Conservation (phyloP, 495 filamentous ascomycete species). For the Lasiosphaeria ovina region DNA sequence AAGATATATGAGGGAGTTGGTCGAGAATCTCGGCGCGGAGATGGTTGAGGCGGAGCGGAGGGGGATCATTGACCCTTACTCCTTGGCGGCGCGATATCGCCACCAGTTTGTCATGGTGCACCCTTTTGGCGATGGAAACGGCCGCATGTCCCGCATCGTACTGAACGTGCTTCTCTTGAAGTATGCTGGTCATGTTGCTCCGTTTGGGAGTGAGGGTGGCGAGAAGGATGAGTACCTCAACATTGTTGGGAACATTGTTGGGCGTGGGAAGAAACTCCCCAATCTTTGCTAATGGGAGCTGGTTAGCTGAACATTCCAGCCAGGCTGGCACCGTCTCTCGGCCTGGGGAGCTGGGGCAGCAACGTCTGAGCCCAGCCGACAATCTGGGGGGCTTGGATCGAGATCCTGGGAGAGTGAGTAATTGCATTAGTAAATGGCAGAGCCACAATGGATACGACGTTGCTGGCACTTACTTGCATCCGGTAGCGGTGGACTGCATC, state of each 20-base stretch:
- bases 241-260: too few relatives aligned
- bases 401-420: not conserved
- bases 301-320: too few relatives aligned
- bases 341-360: not conserved
- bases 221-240: conserved; percentile 27
- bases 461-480: not conserved
- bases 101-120: conserved; percentile 37
- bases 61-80: conserved; percentile 26
- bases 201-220: conserved; percentile 18
- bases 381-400: not conserved
- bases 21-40: conserved; percentile 27
- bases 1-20: conserved; percentile 32
- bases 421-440: too few relatives aligned
- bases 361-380: not conserved
- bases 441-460: too few relatives aligned
- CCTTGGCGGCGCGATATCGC: conserved; percentile 30
- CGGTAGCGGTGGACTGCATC: not conserved
- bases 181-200: conserved; percentile 20
- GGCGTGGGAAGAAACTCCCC: too few relatives aligned
- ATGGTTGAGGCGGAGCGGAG: conserved; percentile 15
- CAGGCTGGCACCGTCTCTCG: not conserved
- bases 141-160: conserved; percentile 36
- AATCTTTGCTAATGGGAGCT: too few relatives aligned
- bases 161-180: conserved; percentile 35
- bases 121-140: conserved; percentile 41